Evolutionary conservation across 2,329 filamentous ascomycete genomes (phyloP).

Genomic region (Nemania bipapillata): DNA sequence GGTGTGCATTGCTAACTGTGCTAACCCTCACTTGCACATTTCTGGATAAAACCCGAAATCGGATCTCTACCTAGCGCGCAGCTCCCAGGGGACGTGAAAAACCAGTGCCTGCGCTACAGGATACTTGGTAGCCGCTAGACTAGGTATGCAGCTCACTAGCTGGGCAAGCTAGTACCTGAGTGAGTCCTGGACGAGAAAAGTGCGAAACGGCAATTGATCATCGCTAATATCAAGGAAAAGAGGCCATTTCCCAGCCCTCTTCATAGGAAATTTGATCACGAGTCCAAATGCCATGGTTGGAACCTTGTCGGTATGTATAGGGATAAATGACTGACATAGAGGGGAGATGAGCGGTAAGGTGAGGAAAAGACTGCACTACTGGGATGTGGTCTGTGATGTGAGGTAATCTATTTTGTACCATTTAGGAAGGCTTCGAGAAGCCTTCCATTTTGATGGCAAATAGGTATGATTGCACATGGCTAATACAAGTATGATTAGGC

Average conservation of each 20-base stretch:
- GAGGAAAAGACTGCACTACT: not conserved
- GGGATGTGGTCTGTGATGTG: not conserved
- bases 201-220: not conserved
- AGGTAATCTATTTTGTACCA: not conserved
- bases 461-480: too few relatives aligned
- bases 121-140: too few relatives aligned
- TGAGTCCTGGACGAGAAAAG: too few relatives aligned
- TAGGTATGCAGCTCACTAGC: too few relatives aligned
- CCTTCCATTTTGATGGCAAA: not conserved
- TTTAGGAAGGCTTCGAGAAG: conserved; percentile 13
- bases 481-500: too few relatives aligned
- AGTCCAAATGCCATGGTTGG: not conserved
- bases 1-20: conserved; percentile 14
- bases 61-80: conserved; percentile 6
- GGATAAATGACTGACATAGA: conserved; percentile 14
- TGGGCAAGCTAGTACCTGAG: too few relatives aligned
- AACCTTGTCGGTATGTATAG: not conserved
- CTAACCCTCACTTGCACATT: not conserved
- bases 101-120: too few relatives aligned
- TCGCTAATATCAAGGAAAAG: not conserved
- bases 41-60: conserved; percentile 15
- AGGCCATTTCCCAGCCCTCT: conserved; percentile 15
- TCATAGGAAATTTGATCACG: not conserved
- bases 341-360: not conserved
- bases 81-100: not conserved